Evolutionary conservation across 192 early-diverging fungal genomes (phyloP), one percentile per base, ranked within the genome.

Genomic region (Mortierella antarctica): DNA sequence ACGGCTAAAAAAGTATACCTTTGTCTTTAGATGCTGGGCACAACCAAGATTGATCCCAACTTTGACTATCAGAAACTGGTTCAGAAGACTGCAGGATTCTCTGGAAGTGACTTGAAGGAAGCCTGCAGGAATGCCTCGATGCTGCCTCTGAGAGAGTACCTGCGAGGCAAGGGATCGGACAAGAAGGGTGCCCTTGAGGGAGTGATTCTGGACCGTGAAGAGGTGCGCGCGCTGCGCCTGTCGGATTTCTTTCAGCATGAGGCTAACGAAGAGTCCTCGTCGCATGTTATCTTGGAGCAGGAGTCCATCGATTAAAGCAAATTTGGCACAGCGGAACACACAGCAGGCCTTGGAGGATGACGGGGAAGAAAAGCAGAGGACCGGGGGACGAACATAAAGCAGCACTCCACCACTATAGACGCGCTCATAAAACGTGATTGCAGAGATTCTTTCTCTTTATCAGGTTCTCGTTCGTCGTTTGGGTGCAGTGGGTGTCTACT

Each of bases 31-130:
- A 90, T 99, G 81, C 84, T 99, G 49, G 83, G 88, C 18, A 74
- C 87, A 63, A 90, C 88, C 54, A 85, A 91, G n/a, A 71, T 98
- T 14, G 92, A 91, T 5, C 70, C 82, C 14, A 85, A 85, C n/a
- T 93, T 96, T 71, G 89, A 93, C 53, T 62, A 92, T 64, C 75
- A 86, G 4, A 83, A 88, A 54, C 83, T 99, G 14, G 93, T 95
- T 1, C 50, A 74, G 15, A 79, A 84, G 41, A 99, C 98, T 7
- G 89, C 86, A 18, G 95, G 95, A 42, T 94, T 90, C 74, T 96
- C 95, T 18, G 96, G 96, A 57, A 95, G 94, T 70, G 98, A 99
- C 68, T 84, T 99, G 79, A 99, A 99, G 88, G 98, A 99, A 72
- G 86, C 97, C 57, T 99, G 98, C 73, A 91, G 98, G 45, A 93